Evolutionary conservation across 1,284 basidiomycete genomes (phyloP).

Genomic region (Ganoderma lucidum): DNA sequence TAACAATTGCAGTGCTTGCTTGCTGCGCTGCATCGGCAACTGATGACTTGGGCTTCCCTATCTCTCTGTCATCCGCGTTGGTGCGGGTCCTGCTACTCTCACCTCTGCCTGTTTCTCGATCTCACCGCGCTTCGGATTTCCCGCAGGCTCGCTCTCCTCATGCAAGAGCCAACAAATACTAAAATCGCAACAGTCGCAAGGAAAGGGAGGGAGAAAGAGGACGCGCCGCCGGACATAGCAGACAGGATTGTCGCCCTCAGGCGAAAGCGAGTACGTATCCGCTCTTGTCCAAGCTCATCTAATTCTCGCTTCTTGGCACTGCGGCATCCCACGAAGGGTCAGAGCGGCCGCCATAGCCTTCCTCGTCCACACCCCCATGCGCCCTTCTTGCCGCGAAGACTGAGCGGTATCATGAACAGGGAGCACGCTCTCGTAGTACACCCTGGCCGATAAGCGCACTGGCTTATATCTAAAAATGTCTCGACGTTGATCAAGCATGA

Average conservation of each 20-base stretch:
- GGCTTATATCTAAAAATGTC: too few relatives aligned
- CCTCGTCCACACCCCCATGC: constrained; percentile 40
- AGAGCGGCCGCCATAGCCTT: constrained; percentile 48
- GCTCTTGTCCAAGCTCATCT: constrained; percentile 11
- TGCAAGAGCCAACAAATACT: constrained; percentile 35
- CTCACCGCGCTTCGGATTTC: constrained; percentile 23
- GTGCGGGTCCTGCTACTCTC: constrained; percentile 26
- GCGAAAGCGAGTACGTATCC: constrained; percentile 62
- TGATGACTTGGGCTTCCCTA: too few relatives aligned
- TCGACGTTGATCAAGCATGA: too few relatives aligned
- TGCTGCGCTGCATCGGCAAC: too few relatives aligned
- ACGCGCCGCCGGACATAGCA: constrained; percentile 62
- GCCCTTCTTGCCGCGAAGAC: too few relatives aligned
- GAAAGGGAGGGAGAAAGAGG: constrained; percentile 49
- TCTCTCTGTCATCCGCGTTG: too few relatives aligned
- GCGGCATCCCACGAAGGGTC: constrained; percentile 55
- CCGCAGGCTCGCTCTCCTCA: constrained; percentile 15
- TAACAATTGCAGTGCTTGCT: too few relatives aligned
- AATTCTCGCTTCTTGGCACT: constrained; percentile 44
- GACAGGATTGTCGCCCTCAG: constrained; percentile 72
- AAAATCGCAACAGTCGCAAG: constrained; percentile 36
- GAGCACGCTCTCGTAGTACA: too few relatives aligned
- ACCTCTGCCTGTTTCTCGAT: constrained; percentile 22
- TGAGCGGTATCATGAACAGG: too few relatives aligned
- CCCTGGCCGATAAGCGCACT: too few relatives aligned